A percentile compares a stretch with the other conserved stretches of the same genome.
Conservation (phyloP, 2,329 filamentous ascomycete genomes). For the Penicillium digitatum region DNA sequence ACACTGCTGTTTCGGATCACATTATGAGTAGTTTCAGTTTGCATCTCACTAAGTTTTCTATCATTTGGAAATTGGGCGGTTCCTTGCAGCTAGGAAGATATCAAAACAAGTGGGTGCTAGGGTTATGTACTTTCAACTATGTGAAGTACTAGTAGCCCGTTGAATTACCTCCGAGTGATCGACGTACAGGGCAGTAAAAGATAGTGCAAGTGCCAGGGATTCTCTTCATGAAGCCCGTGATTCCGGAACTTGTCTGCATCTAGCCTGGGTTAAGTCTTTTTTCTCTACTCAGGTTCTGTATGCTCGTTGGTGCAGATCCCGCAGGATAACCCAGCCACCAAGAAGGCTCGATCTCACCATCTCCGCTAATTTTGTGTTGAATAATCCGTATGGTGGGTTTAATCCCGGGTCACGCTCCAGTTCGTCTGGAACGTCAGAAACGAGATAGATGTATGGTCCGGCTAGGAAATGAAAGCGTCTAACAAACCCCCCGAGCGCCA, state of each 20-base stretch:
- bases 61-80: neutral
- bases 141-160: neutral
- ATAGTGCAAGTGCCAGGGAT: neutral
- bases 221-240: constrained; percentile 17
- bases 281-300: constrained; percentile 19
- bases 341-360: constrained; percentile 27
- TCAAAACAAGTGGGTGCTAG: neutral
- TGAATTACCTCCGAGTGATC: constrained; percentile 2
- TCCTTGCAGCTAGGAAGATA: neutral
- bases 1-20: constrained; percentile 19
- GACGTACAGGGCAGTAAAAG: constrained; percentile 1
- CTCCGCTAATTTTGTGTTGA: constrained; percentile 31
- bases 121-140: neutral
- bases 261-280: constrained; percentile 16
- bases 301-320: constrained; percentile 30
- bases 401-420: constrained; percentile 14
- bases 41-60: neutral
- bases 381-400: constrained; percentile 14
- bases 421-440: neutral
- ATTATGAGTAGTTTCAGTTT: neutral
- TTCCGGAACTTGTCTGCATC: constrained; percentile 25
- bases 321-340: constrained; percentile 22
- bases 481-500: constrained; percentile 25
- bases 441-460: constrained; percentile 20
- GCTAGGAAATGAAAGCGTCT: constrained; percentile 30